Evolutionary conservation across 1,284 basidiomycete genomes (phyloP).

Genomic region (Papiliotrema fonsecae): DNA sequence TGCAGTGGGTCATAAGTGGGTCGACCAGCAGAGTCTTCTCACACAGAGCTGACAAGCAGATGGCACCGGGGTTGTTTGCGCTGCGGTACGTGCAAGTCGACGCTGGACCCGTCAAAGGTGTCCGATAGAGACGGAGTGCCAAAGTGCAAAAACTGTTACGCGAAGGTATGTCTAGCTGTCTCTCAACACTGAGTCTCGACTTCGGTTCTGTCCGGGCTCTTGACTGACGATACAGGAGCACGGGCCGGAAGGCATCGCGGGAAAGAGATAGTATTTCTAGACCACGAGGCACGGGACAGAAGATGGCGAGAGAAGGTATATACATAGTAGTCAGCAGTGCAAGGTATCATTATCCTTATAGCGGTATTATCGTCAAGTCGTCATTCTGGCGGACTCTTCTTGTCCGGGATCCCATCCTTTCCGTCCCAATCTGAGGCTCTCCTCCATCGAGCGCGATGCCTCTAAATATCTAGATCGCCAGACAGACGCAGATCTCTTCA

Average conservation of each 20-base stretch:
- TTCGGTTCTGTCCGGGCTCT: too few relatives aligned
- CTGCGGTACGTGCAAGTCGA: slow-evolving; percentile 36
- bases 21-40: background rate
- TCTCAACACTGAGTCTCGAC: background rate
- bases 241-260: slow-evolving; percentile 39
- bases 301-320: too few relatives aligned
- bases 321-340: background rate
- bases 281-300: too few relatives aligned
- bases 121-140: slow-evolving; percentile 55
- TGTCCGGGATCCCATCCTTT: too few relatives aligned
- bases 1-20: slow-evolving; percentile 27
- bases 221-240: slow-evolving; percentile 34
- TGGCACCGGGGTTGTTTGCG: slow-evolving; percentile 45
- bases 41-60: slow-evolving; percentile 13
- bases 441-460: too few relatives aligned
- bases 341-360: too few relatives aligned
- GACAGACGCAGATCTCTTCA: too few relatives aligned
- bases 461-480: too few relatives aligned
- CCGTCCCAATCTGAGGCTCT: too few relatives aligned
- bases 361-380: too few relatives aligned
- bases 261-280: background rate
- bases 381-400: too few relatives aligned
- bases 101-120: slow-evolving; percentile 47
- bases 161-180: slow-evolving; percentile 27
- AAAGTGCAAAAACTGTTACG: slow-evolving; percentile 47